A percentile compares a stretch with the other conserved stretches of the same genome.
Evolutionary conservation across 208 protist species (phyloP).

Genomic region (Angomonas ambiguus): DNA sequence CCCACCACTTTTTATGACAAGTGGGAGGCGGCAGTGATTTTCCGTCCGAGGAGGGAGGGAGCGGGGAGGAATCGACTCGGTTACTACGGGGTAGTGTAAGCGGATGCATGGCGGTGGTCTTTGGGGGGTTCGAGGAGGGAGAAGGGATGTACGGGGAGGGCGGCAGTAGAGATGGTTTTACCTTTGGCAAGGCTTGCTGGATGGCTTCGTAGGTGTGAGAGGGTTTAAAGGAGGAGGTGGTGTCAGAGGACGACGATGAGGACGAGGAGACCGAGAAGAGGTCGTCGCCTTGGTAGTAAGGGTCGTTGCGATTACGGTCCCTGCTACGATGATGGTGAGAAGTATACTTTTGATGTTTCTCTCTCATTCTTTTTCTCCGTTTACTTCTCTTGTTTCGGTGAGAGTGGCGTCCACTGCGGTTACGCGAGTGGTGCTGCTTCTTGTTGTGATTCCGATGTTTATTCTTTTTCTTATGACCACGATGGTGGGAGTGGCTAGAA

Average conservation of each 20-base stretch:
- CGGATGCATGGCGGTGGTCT: too few species aligned
- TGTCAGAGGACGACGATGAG: neutral
- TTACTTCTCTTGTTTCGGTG: neutral
- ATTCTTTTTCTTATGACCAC: neutral
- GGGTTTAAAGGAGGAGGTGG: slow-evolving; percentile 24
- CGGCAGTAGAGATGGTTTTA: slow-evolving; percentile 3
- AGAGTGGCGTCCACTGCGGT: neutral
- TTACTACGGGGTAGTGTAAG: neutral
- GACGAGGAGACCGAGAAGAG: too few species aligned
- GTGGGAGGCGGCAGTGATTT: too few species aligned
- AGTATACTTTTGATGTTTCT: too few species aligned
- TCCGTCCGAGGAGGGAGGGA: too few species aligned
- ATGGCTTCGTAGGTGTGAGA: slow-evolving; percentile 72
- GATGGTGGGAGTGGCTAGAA: too few species aligned
- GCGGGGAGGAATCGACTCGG: too few species aligned
- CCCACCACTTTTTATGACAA: neutral
- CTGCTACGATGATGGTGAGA: neutral
- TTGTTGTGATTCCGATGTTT: neutral
- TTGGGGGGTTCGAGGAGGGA: too few species aligned
- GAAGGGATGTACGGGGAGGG: too few species aligned
- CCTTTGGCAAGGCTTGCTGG: slow-evolving; percentile 32
- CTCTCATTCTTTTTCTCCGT: slow-evolving; percentile 4
- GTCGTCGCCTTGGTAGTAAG: neutral
- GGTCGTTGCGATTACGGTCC: neutral
- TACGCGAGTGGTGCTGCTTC: slow-evolving; percentile 2